Base-by-base conservation (phyloP, 2,329 filamentous ascomycete species). In the Plenodomus biglobosus region DNA sequence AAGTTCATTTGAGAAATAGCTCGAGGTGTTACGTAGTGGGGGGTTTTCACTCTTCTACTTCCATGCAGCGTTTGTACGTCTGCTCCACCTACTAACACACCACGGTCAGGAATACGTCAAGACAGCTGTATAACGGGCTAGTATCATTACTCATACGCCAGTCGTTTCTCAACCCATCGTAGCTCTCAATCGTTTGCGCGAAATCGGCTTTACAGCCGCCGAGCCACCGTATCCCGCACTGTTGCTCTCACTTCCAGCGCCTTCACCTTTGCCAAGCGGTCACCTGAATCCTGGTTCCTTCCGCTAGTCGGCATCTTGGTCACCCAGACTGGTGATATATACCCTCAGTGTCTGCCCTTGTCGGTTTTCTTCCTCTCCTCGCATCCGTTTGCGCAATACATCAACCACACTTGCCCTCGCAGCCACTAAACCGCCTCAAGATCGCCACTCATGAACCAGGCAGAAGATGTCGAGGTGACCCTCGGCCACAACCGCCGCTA, bases 401-500 rank as follows among this genome's bases (percentile, higher is more conserved):
- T 24, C 27, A 15, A 6, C 27, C 27, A 32, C 8, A 32, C 27
- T 32, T 11, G 15, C 27, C 3, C 10, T 24, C 16, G 43, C 47
- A 44, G 17, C 27, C 45, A 22, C 19, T 30, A 50, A 27, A 36
- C 21, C n/a, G 30, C 34, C 11, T 22, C 13, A 38, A 21, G 43
- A 50, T 27, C 27, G 3, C 3, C 32, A 11, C 40, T n/a, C n/a
- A 69, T 68, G 65, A 61, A 69, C 30, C 64, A 68, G 52, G 52
- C 58, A n/a, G 65, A 70, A 47, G 69, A 72, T 30, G 68, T 72
- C 8, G 57, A 64, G 34, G 44, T 73, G 22, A 53, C 66, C 11
- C 64, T 73, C 17, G 53, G 62, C 15, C 61, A 65, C 32, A 46
- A 64, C 15, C 59, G 56, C 16, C 56, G 52, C 36, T 68, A 70